Conservation (phyloP, 2,329 filamentous ascomycete genomes). For the Whalleya microplaca region DNA sequence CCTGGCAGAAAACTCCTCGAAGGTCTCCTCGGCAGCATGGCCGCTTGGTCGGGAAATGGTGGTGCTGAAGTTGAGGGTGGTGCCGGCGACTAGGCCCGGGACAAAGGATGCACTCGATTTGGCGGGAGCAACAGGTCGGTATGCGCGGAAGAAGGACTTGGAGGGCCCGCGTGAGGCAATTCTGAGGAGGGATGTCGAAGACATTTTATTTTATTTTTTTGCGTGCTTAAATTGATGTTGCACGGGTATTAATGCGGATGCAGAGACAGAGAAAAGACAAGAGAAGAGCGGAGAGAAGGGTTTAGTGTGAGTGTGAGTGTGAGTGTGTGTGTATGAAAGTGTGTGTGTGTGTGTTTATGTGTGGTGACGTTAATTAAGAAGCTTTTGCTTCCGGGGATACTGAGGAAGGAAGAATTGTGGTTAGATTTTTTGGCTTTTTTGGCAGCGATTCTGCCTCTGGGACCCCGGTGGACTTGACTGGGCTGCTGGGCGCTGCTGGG, state of each 20-base stretch:
- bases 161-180: slow-evolving; percentile 69
- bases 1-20: slow-evolving; percentile 98
- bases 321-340: too few species aligned
- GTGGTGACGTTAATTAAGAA: slow-evolving; percentile 4
- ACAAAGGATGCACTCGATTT: slow-evolving; percentile 53
- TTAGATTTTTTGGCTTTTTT: neutral
- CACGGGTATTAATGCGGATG: neutral
- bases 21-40: slow-evolving; percentile 90
- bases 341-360: neutral
- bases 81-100: slow-evolving; percentile 55
- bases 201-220: slow-evolving; percentile 52
- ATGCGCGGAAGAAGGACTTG: slow-evolving; percentile 66
- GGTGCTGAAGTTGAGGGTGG: slow-evolving; percentile 65
- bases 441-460: neutral
- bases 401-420: neutral
- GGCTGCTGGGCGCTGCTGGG: too few species aligned
- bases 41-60: slow-evolving; percentile 53
- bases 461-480: neutral
- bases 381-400: neutral
- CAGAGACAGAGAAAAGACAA: neutral
- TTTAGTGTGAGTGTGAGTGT: too few species aligned
- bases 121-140: slow-evolving; percentile 61
- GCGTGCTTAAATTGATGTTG: neutral
- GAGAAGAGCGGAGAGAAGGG: slow-evolving; percentile 13
- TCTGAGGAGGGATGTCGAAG: slow-evolving; percentile 71